Conservation (phyloP, 495 filamentous ascomycete genomes). For the Lichina pygmaea region DNA sequence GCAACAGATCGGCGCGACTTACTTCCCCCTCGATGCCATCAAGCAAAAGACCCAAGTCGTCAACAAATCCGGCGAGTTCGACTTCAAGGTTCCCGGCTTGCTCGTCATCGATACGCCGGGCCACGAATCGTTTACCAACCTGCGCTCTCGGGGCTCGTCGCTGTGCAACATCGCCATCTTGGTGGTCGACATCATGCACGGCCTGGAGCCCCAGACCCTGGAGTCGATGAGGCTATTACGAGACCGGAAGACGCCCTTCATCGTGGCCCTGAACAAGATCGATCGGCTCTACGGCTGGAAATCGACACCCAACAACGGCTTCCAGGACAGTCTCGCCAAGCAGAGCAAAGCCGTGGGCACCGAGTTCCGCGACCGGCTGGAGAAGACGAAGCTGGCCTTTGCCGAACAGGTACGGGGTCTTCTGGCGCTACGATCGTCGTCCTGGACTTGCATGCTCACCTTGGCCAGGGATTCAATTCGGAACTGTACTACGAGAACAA, state of each 20-base stretch:
- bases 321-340: constrained; percentile 66
- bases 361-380: constrained; percentile 77
- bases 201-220: constrained; percentile 88
- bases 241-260: constrained; percentile 90
- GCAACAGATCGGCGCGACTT: constrained; percentile 98
- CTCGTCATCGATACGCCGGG: constrained; percentile 96
- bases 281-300: constrained; percentile 98
- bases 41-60: constrained; percentile 76
- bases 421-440: neutral
- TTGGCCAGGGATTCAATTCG: constrained; percentile 72
- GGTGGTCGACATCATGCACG: constrained; percentile 99
- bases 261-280: constrained; percentile 98
- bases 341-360: constrained; percentile 88
- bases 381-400: constrained; percentile 80
- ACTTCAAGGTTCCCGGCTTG: constrained; percentile 94
- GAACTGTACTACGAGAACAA: constrained; percentile 96
- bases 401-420: constrained; percentile 22
- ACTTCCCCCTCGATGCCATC: constrained; percentile 92
- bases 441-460: neutral
- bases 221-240: constrained; percentile 89
- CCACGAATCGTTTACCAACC: constrained; percentile 98
- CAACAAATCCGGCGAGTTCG: constrained; percentile 70
- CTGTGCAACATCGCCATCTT: constrained; percentile 98
- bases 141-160: constrained; percentile 84
- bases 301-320: constrained; percentile 92